Evolutionary conservation across 345 rosid genomes (phyloP).

Genomic region (Syzygium jambos): DNA sequence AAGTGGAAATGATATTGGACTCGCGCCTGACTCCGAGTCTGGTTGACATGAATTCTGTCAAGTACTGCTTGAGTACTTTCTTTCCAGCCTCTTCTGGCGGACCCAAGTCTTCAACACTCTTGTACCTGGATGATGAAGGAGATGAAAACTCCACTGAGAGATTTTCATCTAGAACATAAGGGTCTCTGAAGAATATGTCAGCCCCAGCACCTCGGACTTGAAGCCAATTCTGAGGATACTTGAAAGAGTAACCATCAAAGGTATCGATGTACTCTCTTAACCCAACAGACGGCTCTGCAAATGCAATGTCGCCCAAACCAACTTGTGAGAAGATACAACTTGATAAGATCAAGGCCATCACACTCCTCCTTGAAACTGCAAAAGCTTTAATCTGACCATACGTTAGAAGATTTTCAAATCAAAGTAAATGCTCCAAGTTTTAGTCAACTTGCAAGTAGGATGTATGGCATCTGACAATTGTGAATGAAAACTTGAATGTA

Average conservation of each 20-base stretch:
- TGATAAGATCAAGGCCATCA: constrained; percentile 49
- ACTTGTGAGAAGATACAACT: constrained; percentile 33
- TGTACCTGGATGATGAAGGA: constrained; percentile 81
- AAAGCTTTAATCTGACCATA: constrained; percentile 59
- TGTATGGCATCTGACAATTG: neutral
- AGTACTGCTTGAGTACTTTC: constrained; percentile 71
- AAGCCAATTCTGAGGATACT: constrained; percentile 84
- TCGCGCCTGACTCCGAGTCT: constrained; percentile 84
- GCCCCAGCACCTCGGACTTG: constrained; percentile 94
- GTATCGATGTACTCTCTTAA: constrained; percentile 78
- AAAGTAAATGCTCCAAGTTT: neutral
- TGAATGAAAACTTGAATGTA: neutral
- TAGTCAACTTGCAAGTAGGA: neutral
- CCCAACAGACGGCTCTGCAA: constrained; percentile 37
- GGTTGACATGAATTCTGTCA: constrained; percentile 97
- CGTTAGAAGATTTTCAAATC: constrained; percentile 10
- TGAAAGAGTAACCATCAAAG: constrained; percentile 86
- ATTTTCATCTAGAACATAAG: constrained; percentile 78
- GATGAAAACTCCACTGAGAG: constrained; percentile 85
- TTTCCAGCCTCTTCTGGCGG: constrained; percentile 76
- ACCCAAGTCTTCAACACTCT: constrained; percentile 80
- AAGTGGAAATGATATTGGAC: constrained; percentile 51
- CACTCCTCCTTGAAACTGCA: constrained; percentile 76
- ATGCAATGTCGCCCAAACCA: constrained; percentile 15
- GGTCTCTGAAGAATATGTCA: constrained; percentile 90